Conservation (phyloP, 306 rosid species). For the Prunus mira region DNA sequence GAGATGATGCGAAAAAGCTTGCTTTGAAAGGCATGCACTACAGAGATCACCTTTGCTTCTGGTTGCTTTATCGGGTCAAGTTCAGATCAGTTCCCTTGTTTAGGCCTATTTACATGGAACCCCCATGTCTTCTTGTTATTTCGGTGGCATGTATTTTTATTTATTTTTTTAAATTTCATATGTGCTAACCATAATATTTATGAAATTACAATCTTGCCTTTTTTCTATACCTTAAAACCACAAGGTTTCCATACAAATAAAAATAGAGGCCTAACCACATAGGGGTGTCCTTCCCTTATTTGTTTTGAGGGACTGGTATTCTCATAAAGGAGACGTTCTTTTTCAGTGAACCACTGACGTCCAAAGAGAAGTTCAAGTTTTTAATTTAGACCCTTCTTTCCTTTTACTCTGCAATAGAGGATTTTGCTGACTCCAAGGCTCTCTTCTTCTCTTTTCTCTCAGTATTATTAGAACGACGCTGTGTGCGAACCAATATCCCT, state of each 20-base stretch:
- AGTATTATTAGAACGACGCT: no score
- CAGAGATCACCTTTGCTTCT: not conserved
- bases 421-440: no score
- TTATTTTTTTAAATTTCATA: not conserved
- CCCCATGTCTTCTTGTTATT: not conserved
- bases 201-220: not conserved
- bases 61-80: not conserved
- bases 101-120: not conserved
- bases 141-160: not conserved
- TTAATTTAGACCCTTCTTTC: not conserved
- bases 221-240: not conserved
- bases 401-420: not conserved
- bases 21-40: not conserved
- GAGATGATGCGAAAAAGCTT: not conserved
- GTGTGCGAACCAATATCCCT: not conserved
- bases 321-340: not conserved
- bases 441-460: no score
- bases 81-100: not conserved
- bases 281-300: not conserved
- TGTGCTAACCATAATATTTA: not conserved
- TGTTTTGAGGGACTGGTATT: not conserved
- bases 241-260: not conserved
- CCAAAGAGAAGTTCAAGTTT: not conserved
- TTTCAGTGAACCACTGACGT: not conserved
- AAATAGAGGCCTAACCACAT: not conserved